phyloP scores from a whole-genome alignment of 805 yeast genomes.

The Nakazawaea populi region DNA sequence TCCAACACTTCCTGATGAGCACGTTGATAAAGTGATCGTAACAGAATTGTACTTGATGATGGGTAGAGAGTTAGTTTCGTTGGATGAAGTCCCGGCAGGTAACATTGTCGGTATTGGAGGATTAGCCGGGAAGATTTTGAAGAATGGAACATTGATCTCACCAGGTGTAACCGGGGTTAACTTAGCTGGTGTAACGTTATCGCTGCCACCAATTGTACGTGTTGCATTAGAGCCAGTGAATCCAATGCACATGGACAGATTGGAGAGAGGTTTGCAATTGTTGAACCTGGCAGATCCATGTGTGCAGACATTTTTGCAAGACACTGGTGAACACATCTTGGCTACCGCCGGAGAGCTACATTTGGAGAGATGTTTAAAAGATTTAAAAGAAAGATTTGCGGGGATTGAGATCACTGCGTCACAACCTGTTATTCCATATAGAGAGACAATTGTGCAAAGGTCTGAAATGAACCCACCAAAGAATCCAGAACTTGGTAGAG shows the following conservation, averaged over 20 bases:
- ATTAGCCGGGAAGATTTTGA: constrained; percentile 71
- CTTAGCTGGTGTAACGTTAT: constrained; percentile 66
- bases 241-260: constrained; percentile 68
- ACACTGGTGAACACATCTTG: constrained; percentile 87
- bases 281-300: constrained; percentile 92
- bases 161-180: constrained; percentile 59
- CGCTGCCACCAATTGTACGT: constrained; percentile 86
- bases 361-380: constrained; percentile 89
- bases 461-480: constrained; percentile 48
- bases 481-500: constrained; percentile 40
- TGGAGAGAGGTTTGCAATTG: constrained; percentile 73
- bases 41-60: constrained; percentile 73
- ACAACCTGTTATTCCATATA: constrained; percentile 89
- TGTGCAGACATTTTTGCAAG: constrained; percentile 79
- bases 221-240: constrained; percentile 95
- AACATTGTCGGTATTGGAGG: constrained; percentile 94
- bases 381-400: constrained; percentile 85
- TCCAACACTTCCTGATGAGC: constrained; percentile 53
- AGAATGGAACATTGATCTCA: constrained; percentile 77
- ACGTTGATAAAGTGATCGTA: constrained; percentile 51
- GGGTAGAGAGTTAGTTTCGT: constrained; percentile 85
- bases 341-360: constrained; percentile 97
- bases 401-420: constrained; percentile 82
- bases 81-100: constrained; percentile 87
- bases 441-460: constrained; percentile 67